Evolutionary conservation across 108 stramenopile genomes (phyloP), one percentile per base, ranked within the genome.

Genomic region (Aurantiochytrium sp.): DNA sequence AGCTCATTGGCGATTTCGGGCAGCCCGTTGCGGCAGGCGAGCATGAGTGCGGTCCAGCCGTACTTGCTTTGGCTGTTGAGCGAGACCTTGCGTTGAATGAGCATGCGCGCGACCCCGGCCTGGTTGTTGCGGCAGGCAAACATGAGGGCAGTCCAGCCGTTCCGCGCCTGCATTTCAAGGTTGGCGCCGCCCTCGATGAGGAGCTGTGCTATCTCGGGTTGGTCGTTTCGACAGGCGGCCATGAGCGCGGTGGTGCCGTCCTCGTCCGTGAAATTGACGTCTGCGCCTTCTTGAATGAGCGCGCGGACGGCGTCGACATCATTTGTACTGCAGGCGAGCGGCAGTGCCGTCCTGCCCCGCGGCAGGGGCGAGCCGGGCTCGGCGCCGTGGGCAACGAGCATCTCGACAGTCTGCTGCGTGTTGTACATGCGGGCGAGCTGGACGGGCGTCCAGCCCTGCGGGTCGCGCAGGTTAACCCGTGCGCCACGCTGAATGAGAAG

Each of bases 61-160:
- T 8, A 1, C 8, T 30, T 65, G 34, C 34, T 65, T 34, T 2
- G 59, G 12, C 10, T 1, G 19, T 81, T 42, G 8, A 81, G 45
- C 0, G 21, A 22, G 73, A 12, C 39, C 6, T 30, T 30, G 6
- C 8, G 42, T 37, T 81, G 10, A 6, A 81, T 42, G 73, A 81
- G 73, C 12, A 39, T 6, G 6, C n/a, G 36, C 8, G 73, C 45
- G 27, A 48, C 24, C n/a, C 32, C 73, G 12, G 45, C 12, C 45
- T 81, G 39, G 45, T 30, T 30, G 24, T 48, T 41, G 42, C 39
- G 24, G 73, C 39, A 41, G 39, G 73, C 39, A 12, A 48, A 39
- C 42, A 81, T 81, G 73, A 81, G 73, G 10, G 73, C 73, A 39
- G 73, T 81, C 73, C 21, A 27, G 42, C 39, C 45, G 12, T 81